phyloP scores from a whole-genome alignment of 495 filamentous ascomycete species.

The Penicillium angulare region DNA sequence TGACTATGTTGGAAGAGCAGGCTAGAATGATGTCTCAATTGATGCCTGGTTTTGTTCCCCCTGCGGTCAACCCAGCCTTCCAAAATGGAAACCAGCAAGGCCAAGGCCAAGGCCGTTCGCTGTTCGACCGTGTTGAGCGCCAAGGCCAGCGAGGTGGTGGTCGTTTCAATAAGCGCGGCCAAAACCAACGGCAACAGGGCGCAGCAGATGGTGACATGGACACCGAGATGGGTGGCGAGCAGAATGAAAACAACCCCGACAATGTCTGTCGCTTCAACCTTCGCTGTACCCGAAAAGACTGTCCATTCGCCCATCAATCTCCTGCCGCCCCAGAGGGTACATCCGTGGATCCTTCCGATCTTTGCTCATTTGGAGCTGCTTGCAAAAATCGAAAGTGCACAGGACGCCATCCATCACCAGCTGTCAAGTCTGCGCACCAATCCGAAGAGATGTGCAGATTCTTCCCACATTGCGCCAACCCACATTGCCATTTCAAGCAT shows the following conservation, averaged over 20 bases:
- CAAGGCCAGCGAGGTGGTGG: slow-evolving; percentile 41
- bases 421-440: slow-evolving; percentile 71
- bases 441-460: slow-evolving; percentile 88
- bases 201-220: slow-evolving; percentile 43
- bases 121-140: slow-evolving; percentile 75
- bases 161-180: slow-evolving; percentile 31
- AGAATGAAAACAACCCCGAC: slow-evolving; percentile 54
- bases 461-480: slow-evolving; percentile 90
- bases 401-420: slow-evolving; percentile 88
- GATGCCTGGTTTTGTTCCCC: slow-evolving; percentile 47
- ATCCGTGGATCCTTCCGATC: slow-evolving; percentile 75
- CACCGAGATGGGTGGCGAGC: slow-evolving; percentile 34
- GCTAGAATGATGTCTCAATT: slow-evolving; percentile 78
- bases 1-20: slow-evolving; percentile 86
- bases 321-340: slow-evolving; percentile 81
- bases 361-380: slow-evolving; percentile 80
- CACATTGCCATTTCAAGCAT: slow-evolving; percentile 83
- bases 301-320: slow-evolving; percentile 90
- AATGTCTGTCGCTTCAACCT: slow-evolving; percentile 79
- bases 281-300: slow-evolving; percentile 82
- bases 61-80: slow-evolving; percentile 56
- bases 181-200: slow-evolving; percentile 19
- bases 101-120: slow-evolving; percentile 60
- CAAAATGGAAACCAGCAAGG: slow-evolving; percentile 51
- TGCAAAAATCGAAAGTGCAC: slow-evolving; percentile 96